These are phyloP conservation scores for Pseudogymnoascus sp. DNA, from an alignment of 2,329 filamentous ascomycete species.

Conservation along the genomic window DNA sequence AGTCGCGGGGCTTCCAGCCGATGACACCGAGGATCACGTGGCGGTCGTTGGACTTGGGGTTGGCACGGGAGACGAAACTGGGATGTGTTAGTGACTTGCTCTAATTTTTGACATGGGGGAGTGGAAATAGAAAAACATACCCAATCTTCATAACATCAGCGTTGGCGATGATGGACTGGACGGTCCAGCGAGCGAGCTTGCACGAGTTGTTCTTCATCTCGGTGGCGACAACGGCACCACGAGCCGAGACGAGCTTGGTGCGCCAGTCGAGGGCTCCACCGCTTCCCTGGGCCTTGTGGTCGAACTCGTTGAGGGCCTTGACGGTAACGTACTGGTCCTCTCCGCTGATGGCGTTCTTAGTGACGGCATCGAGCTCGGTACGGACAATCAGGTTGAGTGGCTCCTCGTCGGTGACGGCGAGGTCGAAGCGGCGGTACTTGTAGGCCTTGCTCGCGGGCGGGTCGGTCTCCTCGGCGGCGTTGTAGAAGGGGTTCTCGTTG, in stretches of 20 bases:
- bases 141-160: conserved; percentile 99
- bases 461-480: conserved; percentile 82
- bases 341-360: conserved; percentile 88
- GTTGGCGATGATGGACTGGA: conserved; percentile 91
- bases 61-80: conserved; percentile 89
- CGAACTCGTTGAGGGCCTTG: conserved; percentile 98
- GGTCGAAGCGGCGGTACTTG: conserved; percentile 95
- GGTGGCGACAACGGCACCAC: conserved; percentile 93
- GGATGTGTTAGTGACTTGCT: conserved; percentile 22
- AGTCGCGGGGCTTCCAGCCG: conserved; percentile 96
- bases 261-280: conserved; percentile 96
- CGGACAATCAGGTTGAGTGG: conserved; percentile 88
- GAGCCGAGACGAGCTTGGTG: conserved; percentile 84
- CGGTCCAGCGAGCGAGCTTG: conserved; percentile 97
- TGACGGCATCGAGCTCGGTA: conserved; percentile 87
- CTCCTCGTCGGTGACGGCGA: conserved; percentile 83
- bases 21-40: conserved; percentile 93
- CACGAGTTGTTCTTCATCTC: conserved; percentile 99
- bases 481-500: conserved; percentile 96
- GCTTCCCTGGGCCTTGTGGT: conserved; percentile 92
- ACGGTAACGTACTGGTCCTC: conserved; percentile 87
- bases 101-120: background rate
- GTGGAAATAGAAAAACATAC: conserved; percentile 41
- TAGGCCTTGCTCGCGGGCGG: conserved; percentile 93
- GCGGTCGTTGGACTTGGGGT: conserved; percentile 84